These are phyloP conservation scores for Solanum acaule DNA, from an alignment of 257 asterid genomes.

Conservation along the genomic window DNA sequence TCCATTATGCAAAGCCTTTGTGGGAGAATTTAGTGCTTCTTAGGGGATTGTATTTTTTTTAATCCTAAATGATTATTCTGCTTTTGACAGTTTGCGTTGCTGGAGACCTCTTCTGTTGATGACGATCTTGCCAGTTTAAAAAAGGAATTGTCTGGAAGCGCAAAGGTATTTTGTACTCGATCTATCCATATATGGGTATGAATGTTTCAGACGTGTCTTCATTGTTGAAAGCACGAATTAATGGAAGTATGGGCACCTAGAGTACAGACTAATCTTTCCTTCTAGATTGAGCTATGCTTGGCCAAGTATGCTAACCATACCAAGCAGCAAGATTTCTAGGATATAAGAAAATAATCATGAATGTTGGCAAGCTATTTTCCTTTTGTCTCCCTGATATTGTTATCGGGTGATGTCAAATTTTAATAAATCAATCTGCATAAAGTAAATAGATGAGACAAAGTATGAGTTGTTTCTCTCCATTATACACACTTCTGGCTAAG, in stretches of 20 bases:
- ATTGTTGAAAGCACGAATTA: background rate
- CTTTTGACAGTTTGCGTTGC: constrained; percentile 67
- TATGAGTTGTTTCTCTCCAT: background rate
- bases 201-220: background rate
- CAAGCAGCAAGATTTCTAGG: background rate
- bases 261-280: background rate
- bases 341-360: background rate
- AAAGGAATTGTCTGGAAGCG: constrained; percentile 62
- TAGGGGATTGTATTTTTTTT: background rate
- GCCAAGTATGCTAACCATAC: background rate
- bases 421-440: background rate
- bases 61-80: background rate
- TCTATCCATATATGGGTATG: background rate
- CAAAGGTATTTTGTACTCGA: constrained; percentile 38
- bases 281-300: background rate
- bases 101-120: constrained; percentile 88
- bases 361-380: background rate
- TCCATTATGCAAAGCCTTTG: background rate
- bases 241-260: background rate
- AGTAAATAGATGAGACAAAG: background rate
- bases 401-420: background rate
- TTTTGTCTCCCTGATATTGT: background rate
- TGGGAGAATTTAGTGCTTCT: background rate
- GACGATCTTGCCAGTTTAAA: constrained; percentile 77
- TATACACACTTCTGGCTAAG: background rate